Evolutionary conservation across 495 filamentous ascomycete genomes (phyloP).

Genomic region (Xylaria intraflava): DNA sequence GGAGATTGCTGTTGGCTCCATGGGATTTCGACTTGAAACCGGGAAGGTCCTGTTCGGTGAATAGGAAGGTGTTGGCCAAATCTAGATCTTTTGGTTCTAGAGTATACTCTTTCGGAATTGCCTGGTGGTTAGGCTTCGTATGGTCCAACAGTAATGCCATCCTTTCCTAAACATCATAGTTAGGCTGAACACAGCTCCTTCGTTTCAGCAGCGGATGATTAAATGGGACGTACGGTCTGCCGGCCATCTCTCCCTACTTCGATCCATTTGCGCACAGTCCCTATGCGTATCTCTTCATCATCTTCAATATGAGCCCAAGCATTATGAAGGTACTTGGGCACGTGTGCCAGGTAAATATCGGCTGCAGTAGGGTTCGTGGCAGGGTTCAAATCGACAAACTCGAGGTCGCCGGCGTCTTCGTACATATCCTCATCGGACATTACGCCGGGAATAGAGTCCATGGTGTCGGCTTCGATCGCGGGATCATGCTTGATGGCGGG

Average conservation of each 20-base stretch:
- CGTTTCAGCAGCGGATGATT: neutral
- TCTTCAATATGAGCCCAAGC: conserved; percentile 49
- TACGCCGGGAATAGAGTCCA: conserved; percentile 50
- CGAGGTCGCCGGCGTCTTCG: conserved; percentile 83
- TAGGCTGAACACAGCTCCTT: neutral
- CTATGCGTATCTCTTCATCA: conserved; percentile 58
- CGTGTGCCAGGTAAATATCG: conserved; percentile 63
- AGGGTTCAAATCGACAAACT: conserved; percentile 53
- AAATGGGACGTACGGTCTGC: conserved; percentile 37
- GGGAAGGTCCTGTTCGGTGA: conserved; percentile 84
- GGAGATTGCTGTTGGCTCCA: conserved; percentile 46
- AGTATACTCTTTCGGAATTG: conserved; percentile 76
- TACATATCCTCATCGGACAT: conserved; percentile 71
- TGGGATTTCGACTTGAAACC: conserved; percentile 59
- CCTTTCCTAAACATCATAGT: conserved; percentile 23
- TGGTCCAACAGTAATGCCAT: conserved; percentile 38
- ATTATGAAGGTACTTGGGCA: conserved; percentile 75
- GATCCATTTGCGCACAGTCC: conserved; percentile 61
- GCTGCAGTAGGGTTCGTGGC: conserved; percentile 30
- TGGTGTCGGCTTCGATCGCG: conserved; percentile 57
- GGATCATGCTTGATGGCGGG: conserved; percentile 26
- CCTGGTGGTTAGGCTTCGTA: conserved; percentile 51
- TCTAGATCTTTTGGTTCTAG: conserved; percentile 58
- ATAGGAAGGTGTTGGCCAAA: conserved; percentile 75
- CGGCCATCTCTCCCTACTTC: conserved; percentile 43